phyloP scores from a whole-genome alignment of 225 moss, liverwort and hornwort species.

The Physcomitrellopsis africana region DNA sequence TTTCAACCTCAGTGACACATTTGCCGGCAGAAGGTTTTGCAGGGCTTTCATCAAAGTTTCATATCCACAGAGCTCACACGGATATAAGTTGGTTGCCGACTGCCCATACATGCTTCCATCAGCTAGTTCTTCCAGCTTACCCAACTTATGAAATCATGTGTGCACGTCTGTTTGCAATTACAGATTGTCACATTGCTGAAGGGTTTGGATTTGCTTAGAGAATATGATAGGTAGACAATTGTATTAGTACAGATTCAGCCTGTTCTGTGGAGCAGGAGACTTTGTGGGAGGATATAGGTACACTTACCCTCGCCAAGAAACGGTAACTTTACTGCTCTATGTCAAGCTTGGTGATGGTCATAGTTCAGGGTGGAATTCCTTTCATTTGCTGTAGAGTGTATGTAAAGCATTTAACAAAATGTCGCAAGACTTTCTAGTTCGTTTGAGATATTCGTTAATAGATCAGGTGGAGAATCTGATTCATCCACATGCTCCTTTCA shows the following conservation, averaged over 20 bases:
- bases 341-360: slow-evolving; percentile 44
- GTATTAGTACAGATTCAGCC: slow-evolving; percentile 41
- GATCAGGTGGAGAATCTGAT: slow-evolving; percentile 47
- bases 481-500: slow-evolving; percentile 58
- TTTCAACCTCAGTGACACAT: slow-evolving; percentile 93
- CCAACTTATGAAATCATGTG: slow-evolving; percentile 84
- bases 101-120: slow-evolving; percentile 97
- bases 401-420: slow-evolving; percentile 50
- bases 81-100: slow-evolving; percentile 97
- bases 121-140: slow-evolving; percentile 87
- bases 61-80: slow-evolving; percentile 93
- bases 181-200: slow-evolving; percentile 89
- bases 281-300: slow-evolving; percentile 40
- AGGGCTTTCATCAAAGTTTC: slow-evolving; percentile 92
- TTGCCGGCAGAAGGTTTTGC: slow-evolving; percentile 94
- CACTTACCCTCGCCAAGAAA: slow-evolving; percentile 45
- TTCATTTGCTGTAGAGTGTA: slow-evolving; percentile 72
- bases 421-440: slow-evolving; percentile 61
- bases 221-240: slow-evolving; percentile 24
- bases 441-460: slow-evolving; percentile 78
- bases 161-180: slow-evolving; percentile 79
- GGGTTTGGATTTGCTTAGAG: slow-evolving; percentile 94
- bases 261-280: slow-evolving; percentile 26
- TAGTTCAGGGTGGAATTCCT: slow-evolving; percentile 29
- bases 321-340: slow-evolving; percentile 38